Base-by-base conservation (phyloP, 1,139 yeast species). In the Suhomyces atakaporum region DNA sequence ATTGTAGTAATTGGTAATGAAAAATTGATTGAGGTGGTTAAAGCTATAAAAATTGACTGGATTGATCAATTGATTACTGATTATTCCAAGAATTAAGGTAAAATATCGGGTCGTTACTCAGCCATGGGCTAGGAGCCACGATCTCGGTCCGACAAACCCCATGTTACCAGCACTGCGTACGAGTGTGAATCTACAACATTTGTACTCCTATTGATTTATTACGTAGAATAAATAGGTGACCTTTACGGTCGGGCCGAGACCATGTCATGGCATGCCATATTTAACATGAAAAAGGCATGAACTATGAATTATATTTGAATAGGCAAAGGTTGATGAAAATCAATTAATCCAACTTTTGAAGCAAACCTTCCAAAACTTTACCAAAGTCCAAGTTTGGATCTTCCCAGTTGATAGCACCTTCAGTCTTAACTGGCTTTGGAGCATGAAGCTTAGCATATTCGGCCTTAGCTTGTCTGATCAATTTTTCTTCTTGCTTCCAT, bases 341-440 rank as follows among this genome's bases (percentile, higher is more conserved):
- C n/a, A n/a, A n/a, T n/a, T 63, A 67, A 42, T 69, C 73, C 56
- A 71, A 68, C 53, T 69, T 70, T 46, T 62, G 66, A 39, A 70
- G 51, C 53, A 69, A 62, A 10, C 71, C 61, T 50, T 69, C 75
- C 51, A 71, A 67, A 33, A 66, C 75, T 47, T 56, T 57, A 27
- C 75, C 96, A 50, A 85, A 74, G 63, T 90, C 97, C 63, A 88
- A 78, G 73, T 88, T 84, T 53, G 95, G 94, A 66, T 89, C 96
- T 56, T 87, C 94, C 66, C 90, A 76, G 69, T 88, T 82, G 51
- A 86, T 70, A 39, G 81, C 69, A 24, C 73, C 70, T 14, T 58
- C 38, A 12, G 54, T 40, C 16, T 53, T 41, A 40, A 66, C 60
- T 62, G 66, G 61, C 54, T 69, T 66, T 50, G 76, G 75, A 27